Conservation (phyloP, 108 stramenopile species). For the Chaetoceros tenuissimus region DNA sequence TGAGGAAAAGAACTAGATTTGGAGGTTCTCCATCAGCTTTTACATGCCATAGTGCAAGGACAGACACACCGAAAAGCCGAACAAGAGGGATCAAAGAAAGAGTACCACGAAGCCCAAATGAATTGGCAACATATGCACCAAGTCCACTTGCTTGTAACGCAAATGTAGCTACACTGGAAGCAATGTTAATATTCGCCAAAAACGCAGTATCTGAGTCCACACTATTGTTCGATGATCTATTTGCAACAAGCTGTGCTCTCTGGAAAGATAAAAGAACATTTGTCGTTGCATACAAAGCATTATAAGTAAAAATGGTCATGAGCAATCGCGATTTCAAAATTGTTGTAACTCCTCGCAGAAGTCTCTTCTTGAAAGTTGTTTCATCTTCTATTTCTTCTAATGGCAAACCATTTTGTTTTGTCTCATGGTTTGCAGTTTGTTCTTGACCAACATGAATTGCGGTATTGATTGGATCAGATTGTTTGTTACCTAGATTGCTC, state of each 20-base stretch:
- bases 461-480: neutral
- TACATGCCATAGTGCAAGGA: conserved; percentile 78
- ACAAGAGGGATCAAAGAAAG: conserved; percentile 75
- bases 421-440: too few relatives aligned
- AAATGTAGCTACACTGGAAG: conserved; percentile 71
- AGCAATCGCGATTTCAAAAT: conserved; percentile 76
- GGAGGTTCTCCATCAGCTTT: conserved; percentile 54
- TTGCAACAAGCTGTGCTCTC: conserved; percentile 76
- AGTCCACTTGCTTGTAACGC: conserved; percentile 69
- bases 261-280: conserved; percentile 78
- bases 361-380: conserved; percentile 74
- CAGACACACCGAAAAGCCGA: conserved; percentile 51
- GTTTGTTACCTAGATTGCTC: neutral
- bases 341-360: conserved; percentile 72
- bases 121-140: conserved; percentile 61
- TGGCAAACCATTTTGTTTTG: too few relatives aligned
- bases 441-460: conserved; percentile 11
- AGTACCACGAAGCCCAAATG: conserved; percentile 58
- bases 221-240: conserved; percentile 38
- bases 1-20: conserved; percentile 62
- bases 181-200: conserved; percentile 82
- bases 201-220: conserved; percentile 74
- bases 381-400: conserved; percentile 38
- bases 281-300: conserved; percentile 79
- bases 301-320: conserved; percentile 89